These are phyloP conservation scores for Fusarium luffae DNA, from an alignment of 2,329 filamentous ascomycete species.

Conservation along the genomic window DNA sequence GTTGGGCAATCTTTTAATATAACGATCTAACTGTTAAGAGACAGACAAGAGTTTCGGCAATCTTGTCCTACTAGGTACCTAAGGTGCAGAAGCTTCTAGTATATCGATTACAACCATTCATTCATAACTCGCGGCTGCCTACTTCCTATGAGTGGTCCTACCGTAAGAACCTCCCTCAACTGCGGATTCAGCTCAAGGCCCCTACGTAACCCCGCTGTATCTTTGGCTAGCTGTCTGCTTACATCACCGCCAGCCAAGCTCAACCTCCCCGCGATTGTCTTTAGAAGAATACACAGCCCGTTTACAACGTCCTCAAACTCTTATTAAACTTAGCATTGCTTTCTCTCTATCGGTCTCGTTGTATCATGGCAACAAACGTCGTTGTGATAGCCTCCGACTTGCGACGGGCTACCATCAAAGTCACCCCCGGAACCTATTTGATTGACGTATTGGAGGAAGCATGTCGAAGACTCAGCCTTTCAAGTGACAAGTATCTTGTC, in stretches of 20 bases:
- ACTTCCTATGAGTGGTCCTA: not conserved
- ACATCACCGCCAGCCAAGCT: slow-evolving; percentile 36
- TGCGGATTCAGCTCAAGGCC: slow-evolving; percentile 1
- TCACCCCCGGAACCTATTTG: slow-evolving; percentile 81
- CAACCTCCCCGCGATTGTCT: slow-evolving; percentile 23
- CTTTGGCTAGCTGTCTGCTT: slow-evolving; percentile 18
- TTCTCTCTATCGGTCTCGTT: not conserved
- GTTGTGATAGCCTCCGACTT: slow-evolving; percentile 86
- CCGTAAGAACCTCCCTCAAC: not conserved
- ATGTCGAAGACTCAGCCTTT: slow-evolving; percentile 81
- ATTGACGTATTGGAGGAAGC: slow-evolving; percentile 89
- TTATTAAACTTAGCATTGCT: not conserved
- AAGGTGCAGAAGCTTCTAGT: slow-evolving; percentile 19
- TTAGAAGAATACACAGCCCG: not conserved
- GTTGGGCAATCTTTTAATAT: not conserved
- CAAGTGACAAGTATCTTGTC: slow-evolving; percentile 78
- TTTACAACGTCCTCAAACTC: not conserved
- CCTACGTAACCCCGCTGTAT: slow-evolving; percentile 28
- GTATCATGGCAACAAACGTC: slow-evolving; percentile 83
- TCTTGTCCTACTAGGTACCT: not conserved
- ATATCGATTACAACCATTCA: not conserved
- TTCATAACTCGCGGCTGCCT: slow-evolving; percentile 23
- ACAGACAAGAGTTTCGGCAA: not conserved
- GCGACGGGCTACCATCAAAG: slow-evolving; percentile 83
- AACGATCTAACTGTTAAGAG: not conserved